phyloP scores from a whole-genome alignment of 805 yeast species.

The Candida silvatica region DNA sequence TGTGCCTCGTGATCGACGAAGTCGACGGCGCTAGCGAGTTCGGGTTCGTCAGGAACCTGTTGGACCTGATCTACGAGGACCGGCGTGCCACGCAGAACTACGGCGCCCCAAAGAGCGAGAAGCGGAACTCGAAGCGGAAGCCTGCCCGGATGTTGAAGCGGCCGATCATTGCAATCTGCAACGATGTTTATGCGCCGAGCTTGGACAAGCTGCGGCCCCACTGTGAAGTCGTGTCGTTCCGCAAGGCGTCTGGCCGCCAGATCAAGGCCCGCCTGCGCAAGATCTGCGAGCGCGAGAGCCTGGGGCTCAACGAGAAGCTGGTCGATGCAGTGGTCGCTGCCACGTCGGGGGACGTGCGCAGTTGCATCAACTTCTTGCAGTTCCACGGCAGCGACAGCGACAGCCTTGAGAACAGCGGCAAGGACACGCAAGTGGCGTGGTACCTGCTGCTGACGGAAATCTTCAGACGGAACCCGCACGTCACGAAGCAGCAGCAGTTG shows the following conservation, averaged over 20 bases:
- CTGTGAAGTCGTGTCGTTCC: conserved; percentile 65
- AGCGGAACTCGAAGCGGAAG: conserved; percentile 13
- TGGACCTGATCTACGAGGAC: conserved; percentile 57
- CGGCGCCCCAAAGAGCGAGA: conserved; percentile 12
- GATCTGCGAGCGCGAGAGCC: conserved; percentile 47
- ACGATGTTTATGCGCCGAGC: conserved; percentile 70
- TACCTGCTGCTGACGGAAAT: conserved; percentile 51
- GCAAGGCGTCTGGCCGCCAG: conserved; percentile 42
- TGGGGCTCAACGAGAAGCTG: conserved; percentile 37
- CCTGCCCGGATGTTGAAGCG: conserved; percentile 40
- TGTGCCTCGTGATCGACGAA: conserved; percentile 82
- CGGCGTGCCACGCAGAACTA: conserved; percentile 35
- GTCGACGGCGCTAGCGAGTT: conserved; percentile 71
- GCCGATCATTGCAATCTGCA: conserved; percentile 90
- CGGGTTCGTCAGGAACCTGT: conserved; percentile 48
- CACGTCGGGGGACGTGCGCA: conserved; percentile 78
- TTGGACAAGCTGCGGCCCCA: conserved; percentile 66
- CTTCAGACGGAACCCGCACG: conserved; percentile 43
- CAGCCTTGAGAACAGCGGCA: conserved; percentile 19
- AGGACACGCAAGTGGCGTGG: conserved; percentile 65
- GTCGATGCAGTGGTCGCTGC: conserved; percentile 59
- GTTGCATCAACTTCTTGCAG: conserved; percentile 77
- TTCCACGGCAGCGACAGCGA: conserved; percentile 37
- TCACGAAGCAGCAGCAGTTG: conserved; percentile 39
- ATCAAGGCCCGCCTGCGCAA: conserved; percentile 38